phyloP scores from a whole-genome alignment of 1,139 yeast species.

The Suhomyces yuchorum region DNA sequence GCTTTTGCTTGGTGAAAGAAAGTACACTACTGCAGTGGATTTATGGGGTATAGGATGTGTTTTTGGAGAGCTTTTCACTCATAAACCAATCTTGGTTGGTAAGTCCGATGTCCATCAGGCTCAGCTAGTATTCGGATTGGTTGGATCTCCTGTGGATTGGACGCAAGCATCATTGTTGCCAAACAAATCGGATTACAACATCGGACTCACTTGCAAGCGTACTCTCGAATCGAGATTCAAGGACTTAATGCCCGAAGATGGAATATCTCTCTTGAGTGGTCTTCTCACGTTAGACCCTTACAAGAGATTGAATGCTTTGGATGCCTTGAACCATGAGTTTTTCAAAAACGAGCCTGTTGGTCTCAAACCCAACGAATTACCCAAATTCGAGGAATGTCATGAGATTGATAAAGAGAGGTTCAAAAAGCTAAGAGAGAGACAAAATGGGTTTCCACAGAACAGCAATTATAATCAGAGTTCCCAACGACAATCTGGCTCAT shows the following conservation, averaged over 20 bases:
- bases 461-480: neutral
- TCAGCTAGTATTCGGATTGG: conserved; percentile 69
- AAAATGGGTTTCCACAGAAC: conserved; percentile 7
- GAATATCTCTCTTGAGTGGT: conserved; percentile 51
- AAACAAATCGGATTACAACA: conserved; percentile 48
- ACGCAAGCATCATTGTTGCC: conserved; percentile 68
- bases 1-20: conserved; percentile 77
- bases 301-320: conserved; percentile 73
- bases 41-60: conserved; percentile 98
- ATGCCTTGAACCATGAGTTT: conserved; percentile 72
- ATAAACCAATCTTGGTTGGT: conserved; percentile 84
- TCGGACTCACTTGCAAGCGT: conserved; percentile 53
- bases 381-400: conserved; percentile 81
- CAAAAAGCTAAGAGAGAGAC: conserved; percentile 35
- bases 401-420: conserved; percentile 77
- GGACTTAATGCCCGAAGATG: conserved; percentile 35
- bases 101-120: conserved; percentile 90
- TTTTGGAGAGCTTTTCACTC: conserved; percentile 83
- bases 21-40: conserved; percentile 91
- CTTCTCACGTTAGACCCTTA: conserved; percentile 68
- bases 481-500: neutral
- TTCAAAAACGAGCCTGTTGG: conserved; percentile 70
- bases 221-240: conserved; percentile 51
- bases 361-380: conserved; percentile 54
- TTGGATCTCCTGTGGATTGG: conserved; percentile 83